Evolutionary conservation across 768 basidiomycete species (phyloP), one percentile per base, ranked within the genome.

Genomic region (Phallus indusiatus): DNA sequence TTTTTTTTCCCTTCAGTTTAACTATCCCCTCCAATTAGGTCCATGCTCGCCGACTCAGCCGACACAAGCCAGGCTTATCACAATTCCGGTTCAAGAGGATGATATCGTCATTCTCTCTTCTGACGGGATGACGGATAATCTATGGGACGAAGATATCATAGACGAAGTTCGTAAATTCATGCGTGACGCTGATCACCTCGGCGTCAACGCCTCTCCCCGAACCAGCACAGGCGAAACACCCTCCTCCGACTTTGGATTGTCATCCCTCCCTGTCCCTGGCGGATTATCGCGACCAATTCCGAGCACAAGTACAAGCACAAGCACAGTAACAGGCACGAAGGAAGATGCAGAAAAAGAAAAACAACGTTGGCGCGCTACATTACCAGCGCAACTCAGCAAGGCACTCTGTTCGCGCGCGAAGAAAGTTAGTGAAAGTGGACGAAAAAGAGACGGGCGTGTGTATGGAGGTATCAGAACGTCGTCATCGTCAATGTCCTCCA

Each of bases 131-230:
- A 82, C 83, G 62, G 91, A 94, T 70, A 94, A 94, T 66, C 73
- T 93, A 21, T 93, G 91, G 86, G 90, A 92, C 64, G 84, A 86
- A 65, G 90, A 94, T 61, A 81, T 94, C 17, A 71, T 93, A 16
- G 91, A 94, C 61, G 91, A 92, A 68, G 84, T 90, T 21, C 70
- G 77, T 16, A 74, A 83, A 37, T 83, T 88, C 69, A 76, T 77
- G 55, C 67, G 65, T 47, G 36, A 37, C 16, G 36, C 36, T 37
- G 36, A 37, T 37, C 36, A n/a, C n/a, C n/a, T n/a, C 36, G 8
- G 8, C 72, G 17, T 75, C 74, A 59, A 59, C 70, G 65, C 50
- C 54, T 61, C 1, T 63, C 62, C 24, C 22, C 21, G 60, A 63
- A 60, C 60, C n/a, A n/a, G n/a, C n/a, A n/a, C n/a, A n/a, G n/a